Base-by-base conservation (phyloP, 1,139 yeast genomes). In the Taphrina communis region DNA sequence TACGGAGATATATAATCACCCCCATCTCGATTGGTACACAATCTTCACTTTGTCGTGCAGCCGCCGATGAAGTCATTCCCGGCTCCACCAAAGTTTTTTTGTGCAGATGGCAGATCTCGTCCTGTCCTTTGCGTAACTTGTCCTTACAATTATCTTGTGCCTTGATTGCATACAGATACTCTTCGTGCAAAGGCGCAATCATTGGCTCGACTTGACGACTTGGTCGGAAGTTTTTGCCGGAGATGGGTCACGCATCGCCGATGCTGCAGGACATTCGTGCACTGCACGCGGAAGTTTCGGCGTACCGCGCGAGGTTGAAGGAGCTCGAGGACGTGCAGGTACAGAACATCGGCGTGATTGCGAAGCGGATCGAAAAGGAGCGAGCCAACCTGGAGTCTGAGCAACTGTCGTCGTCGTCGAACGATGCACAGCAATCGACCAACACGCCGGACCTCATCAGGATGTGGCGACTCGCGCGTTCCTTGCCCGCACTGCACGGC, bases 231-330 rank as follows among this genome's bases (percentile, higher is more conserved):
- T 4, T 25, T 25, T 19, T 42, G 46, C 6, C 14, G 46, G 19
- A 7, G 19, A 44, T 44, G 48, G 48, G 19, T 1, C n/a, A 7
- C 36, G 11, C 21, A 4, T 1, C 36, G 50, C 38, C 50, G 11
- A 58, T 58, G 62, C 53, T 58, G 12, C 62, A 58, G 42, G 62
- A 58, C 42, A 58, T 58, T 19, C 19, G 62, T n/a, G 62, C 62
- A 44, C 62, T 58, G 9, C 53, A 58, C 21, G 53, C 62, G 25
- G 62, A 58, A 19, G 53, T 58, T 9, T 21, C 35, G 21, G 62
- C 62, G 19, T 58, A n/a, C 31, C 38, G 62, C 3, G 41, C 25
- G 12, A 58, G 42, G 42, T 19, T 58, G 42, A 58, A 58, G 42
- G 62, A 58, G 12, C 14, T 58, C 12, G 53, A 25, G 42, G 53